phyloP scores from a whole-genome alignment of 495 filamentous ascomycete genomes.

The Penicillium soppii region DNA sequence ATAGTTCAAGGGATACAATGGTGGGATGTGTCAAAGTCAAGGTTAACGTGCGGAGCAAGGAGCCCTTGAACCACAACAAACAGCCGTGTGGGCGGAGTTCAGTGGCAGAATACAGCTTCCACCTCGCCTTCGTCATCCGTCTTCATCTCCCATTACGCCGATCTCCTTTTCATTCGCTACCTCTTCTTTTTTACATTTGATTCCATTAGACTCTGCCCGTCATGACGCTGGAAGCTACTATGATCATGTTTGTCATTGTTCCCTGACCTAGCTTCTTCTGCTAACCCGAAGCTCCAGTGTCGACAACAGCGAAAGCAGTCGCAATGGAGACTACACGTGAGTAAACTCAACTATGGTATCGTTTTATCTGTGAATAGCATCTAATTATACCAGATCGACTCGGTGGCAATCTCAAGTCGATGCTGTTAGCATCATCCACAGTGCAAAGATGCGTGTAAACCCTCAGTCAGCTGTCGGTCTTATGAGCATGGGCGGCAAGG shows the following conservation, averaged over 20 bases:
- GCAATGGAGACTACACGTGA: slow-evolving; percentile 88
- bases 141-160: slow-evolving; percentile 14
- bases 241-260: slow-evolving; percentile 61
- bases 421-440: slow-evolving; percentile 91
- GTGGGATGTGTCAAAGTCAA: slow-evolving; percentile 7
- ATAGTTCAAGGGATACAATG: slow-evolving; percentile 11
- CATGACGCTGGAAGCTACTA: slow-evolving; percentile 72
- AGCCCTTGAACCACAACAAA: slow-evolving; percentile 27
- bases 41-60: slow-evolving; percentile 20
- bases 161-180: slow-evolving; percentile 5
- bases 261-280: slow-evolving; percentile 13
- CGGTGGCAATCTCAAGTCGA: slow-evolving; percentile 95
- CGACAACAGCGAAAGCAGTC: slow-evolving; percentile 96
- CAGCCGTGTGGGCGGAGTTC: slow-evolving; percentile 17
- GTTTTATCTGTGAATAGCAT: not conserved
- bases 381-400: slow-evolving; percentile 61
- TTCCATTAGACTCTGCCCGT: slow-evolving; percentile 36
- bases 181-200: slow-evolving; percentile 5
- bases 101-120: slow-evolving; percentile 30
- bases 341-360: slow-evolving; percentile 6
- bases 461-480: slow-evolving; percentile 95
- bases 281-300: slow-evolving; percentile 55
- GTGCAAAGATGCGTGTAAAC: slow-evolving; percentile 88
- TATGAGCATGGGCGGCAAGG: slow-evolving; percentile 98
- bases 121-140: slow-evolving; percentile 13